Percentiles rank a stretch among this genome's conserved stretches.
Evolutionary conservation across 176 grass and related monocot genomes (phyloP).

Genomic region (Avena eriantha): DNA sequence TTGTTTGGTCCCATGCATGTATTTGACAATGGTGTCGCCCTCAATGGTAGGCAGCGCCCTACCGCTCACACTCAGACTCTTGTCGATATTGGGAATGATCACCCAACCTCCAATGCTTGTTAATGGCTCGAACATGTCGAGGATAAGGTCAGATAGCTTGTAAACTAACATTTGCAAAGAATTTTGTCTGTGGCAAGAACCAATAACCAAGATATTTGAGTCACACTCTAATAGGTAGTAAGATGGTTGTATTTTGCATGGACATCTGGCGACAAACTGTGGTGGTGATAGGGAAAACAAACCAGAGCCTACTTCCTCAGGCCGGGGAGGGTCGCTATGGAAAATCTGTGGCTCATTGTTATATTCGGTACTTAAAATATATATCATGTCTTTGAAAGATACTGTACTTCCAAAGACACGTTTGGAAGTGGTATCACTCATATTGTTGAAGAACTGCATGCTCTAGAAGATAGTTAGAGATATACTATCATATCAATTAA

Average conservation of each 20-base stretch:
- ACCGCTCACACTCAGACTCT: not conserved
- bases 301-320: not conserved
- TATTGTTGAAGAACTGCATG: too few relatives aligned
- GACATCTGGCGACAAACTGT: not conserved
- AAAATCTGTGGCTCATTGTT: not conserved
- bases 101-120: not conserved
- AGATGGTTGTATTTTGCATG: not conserved
- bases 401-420: too few relatives aligned
- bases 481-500: too few relatives aligned
- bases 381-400: not conserved
- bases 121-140: not conserved
- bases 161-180: not conserved
- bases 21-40: not conserved
- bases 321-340: not conserved
- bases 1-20: not conserved
- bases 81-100: not conserved
- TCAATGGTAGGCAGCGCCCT: not conserved
- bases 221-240: not conserved
- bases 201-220: not conserved
- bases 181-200: not conserved
- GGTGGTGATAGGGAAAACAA: not conserved
- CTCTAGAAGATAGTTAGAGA: too few relatives aligned
- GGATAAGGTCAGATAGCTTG: not conserved
- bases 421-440: too few relatives aligned
- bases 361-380: not conserved